Base-by-base conservation (phyloP, 1,284 basidiomycete species). In the Moesziomyces sp. region DNA sequence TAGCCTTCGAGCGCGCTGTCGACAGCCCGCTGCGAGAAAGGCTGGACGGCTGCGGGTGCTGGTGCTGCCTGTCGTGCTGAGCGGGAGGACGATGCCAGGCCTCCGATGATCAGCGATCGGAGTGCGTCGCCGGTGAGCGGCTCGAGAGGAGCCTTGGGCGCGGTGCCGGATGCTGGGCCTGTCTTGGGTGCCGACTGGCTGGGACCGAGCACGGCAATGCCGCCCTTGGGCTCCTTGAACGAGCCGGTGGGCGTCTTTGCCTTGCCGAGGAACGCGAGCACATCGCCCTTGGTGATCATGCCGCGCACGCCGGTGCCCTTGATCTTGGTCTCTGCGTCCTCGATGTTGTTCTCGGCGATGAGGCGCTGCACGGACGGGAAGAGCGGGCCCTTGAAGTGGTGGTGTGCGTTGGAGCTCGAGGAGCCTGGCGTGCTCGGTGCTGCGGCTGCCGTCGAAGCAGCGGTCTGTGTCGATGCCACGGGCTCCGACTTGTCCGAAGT, bases 241-340 rank as follows among this genome's bases (percentile, higher is more conserved):
- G 78, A 74, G 24, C 82, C 82, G 18, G 66, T 80, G 5, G 81
- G 79, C 18, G 52, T 62, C 44, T 69, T 59, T 23, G 65, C 78
- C 57, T 76, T 78, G 30, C 85, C 85, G 13, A 86, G 72, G 73
- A 77, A 77, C 2, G 83, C 81, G 19, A 86, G 76, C 1, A 86
- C 83, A 52, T 86, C 86, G 7, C 86, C 86, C 71, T 86, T 86
- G 26, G 85, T 86, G 40, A 86, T 67, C 64, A 83, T 83, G 11
- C 85, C 85, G 42, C 81, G 70, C 21, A 79, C 69, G 8, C 86
- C 86, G 2, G 85, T 86, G 3, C 79, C 85, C 62, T 83, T 85
- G 74, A 86, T 85, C 44, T 78, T 77, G 35, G 47, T 68, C 47
- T 79, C 71, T 3, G 83, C 73, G 50, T 86, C 84, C 18, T 75